Conservation (phyloP, 139 green algal species). For the Deuterostichococcus epilithicus region DNA sequence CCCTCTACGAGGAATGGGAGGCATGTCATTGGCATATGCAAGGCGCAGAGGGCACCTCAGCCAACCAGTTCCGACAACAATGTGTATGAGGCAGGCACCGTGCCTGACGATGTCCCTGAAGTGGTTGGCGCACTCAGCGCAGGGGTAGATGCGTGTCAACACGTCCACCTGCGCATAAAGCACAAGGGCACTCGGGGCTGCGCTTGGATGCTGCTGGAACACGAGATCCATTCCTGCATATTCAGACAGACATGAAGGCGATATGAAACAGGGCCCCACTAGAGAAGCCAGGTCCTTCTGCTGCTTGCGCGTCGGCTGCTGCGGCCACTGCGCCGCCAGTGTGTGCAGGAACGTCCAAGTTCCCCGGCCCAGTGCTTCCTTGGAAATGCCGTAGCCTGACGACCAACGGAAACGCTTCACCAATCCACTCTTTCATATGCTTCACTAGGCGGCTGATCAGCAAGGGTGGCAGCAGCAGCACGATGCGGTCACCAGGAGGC, state of each 20-base stretch:
- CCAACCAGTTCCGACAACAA: not conserved
- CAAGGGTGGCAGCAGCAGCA: too few species aligned
- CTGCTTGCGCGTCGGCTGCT: constrained; percentile 77
- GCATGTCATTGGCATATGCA: too few species aligned
- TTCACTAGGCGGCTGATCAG: not conserved
- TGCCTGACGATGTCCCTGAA: constrained; percentile 73
- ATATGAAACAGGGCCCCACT: constrained; percentile 20
- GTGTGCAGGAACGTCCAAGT: constrained; percentile 94
- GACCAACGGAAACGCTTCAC: not conserved
- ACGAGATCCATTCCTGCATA: constrained; percentile 4
- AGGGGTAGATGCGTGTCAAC: constrained; percentile 89
- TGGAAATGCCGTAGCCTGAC: constrained; percentile 14
- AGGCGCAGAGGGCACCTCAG: not conserved
- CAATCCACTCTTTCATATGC: not conserved
- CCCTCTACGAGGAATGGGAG: not conserved
- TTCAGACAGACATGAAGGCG: not conserved
- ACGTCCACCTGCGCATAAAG: constrained; percentile 48
- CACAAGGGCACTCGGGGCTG: not conserved
- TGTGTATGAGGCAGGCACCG: not conserved
- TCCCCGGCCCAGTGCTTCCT: constrained; percentile 76
- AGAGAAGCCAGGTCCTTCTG: constrained; percentile 57
- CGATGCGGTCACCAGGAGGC: not conserved
- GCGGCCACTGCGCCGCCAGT: constrained; percentile 86
- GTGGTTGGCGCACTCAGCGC: constrained; percentile 83
- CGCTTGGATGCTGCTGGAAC: not conserved